These are phyloP conservation scores for Pinus albicaulis DNA, from an alignment of 75 land plant genomes.

Conservation along the genomic window DNA sequence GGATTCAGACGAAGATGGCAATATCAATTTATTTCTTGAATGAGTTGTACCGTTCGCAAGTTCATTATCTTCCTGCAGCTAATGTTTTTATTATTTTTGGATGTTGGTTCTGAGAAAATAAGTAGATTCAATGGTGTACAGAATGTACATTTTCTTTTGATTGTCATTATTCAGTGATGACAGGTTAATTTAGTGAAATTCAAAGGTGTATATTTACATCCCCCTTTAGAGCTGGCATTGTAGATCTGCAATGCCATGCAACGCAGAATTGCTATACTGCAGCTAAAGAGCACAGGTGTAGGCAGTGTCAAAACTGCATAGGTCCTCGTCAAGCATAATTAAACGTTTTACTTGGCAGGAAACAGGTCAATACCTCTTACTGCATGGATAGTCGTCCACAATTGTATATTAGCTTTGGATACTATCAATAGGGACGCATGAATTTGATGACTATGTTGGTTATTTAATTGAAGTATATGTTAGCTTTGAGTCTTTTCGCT, in stretches of 20 bases:
- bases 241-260: neutral
- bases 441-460: neutral
- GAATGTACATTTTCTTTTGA: neutral
- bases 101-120: neutral
- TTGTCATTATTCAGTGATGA: neutral
- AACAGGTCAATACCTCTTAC: neutral
- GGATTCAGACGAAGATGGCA: neutral
- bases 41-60: neutral
- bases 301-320: neutral
- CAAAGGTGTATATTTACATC: neutral
- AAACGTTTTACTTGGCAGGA: neutral
- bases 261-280: neutral
- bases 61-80: neutral
- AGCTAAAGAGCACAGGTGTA: neutral
- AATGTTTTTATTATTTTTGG: neutral
- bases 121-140: neutral
- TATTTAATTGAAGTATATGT: neutral
- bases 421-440: neutral
- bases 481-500: neutral
- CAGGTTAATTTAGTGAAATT: neutral
- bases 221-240: neutral
- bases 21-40: neutral
- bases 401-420: neutral
- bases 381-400: neutral
- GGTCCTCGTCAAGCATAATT: neutral